A percentile compares a stretch with the other conserved stretches of the same genome.
phyloP scores from a whole-genome alignment of 805 yeast genomes.

The Lachancea meyersii region DNA sequence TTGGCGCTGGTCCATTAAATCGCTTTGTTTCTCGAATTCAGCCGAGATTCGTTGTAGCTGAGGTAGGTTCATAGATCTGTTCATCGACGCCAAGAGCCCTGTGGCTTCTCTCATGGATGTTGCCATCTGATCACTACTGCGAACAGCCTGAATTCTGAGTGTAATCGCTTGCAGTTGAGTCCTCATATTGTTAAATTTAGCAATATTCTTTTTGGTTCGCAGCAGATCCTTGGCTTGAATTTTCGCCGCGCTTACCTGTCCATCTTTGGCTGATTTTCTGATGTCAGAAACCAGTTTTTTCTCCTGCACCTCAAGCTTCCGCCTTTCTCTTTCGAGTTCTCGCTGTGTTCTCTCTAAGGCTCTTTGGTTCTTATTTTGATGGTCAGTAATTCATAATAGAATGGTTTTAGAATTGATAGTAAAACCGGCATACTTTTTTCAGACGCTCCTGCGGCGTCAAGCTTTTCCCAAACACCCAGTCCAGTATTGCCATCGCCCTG shows the following conservation, averaged over 20 bases:
- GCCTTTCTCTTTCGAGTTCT: slow-evolving; percentile 82
- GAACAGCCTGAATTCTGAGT: slow-evolving; percentile 80
- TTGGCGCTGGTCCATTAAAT: slow-evolving; percentile 96
- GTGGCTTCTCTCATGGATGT: slow-evolving; percentile 93
- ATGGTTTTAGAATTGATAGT: not conserved
- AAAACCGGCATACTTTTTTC: slow-evolving; percentile 48
- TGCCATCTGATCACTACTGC: slow-evolving; percentile 94
- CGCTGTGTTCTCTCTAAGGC: slow-evolving; percentile 92
- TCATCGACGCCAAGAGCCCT: slow-evolving; percentile 75
- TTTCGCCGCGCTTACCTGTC: slow-evolving; percentile 83
- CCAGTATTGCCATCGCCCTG: slow-evolving; percentile 54
- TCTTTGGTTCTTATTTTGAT: slow-evolving; percentile 63
- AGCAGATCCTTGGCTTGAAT: slow-evolving; percentile 94
- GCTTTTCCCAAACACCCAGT: slow-evolving; percentile 94
- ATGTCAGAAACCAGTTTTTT: slow-evolving; percentile 80
- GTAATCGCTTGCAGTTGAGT: slow-evolving; percentile 94
- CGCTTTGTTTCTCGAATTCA: slow-evolving; percentile 92
- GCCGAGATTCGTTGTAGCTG: slow-evolving; percentile 83
- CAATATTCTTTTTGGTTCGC: slow-evolving; percentile 73
- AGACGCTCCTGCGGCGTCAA: slow-evolving; percentile 91
- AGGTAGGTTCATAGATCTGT: slow-evolving; percentile 83
- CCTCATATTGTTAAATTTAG: slow-evolving; percentile 86
- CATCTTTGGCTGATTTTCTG: slow-evolving; percentile 84
- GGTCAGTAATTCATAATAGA: not conserved
- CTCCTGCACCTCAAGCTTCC: slow-evolving; percentile 84